Base-by-base conservation (phyloP, 805 yeast species). In the Ascoidea asiatica region DNA sequence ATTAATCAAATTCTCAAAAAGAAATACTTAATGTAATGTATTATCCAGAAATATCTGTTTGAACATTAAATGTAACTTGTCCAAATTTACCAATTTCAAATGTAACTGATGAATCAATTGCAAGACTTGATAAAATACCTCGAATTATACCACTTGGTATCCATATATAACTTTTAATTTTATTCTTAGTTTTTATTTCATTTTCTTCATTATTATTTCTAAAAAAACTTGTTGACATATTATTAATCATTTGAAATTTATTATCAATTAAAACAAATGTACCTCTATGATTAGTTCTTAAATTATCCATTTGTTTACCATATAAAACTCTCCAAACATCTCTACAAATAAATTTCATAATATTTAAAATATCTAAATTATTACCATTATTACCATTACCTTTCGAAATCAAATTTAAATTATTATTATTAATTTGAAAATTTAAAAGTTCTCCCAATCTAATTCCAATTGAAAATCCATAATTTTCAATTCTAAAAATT, bases 331-430 rank as follows among this genome's bases (percentile, higher is more conserved):
- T 78, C 97, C 97, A 92, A 22, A 89, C 81, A 52, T 89, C 97
- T 40, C 95, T 73, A 58, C 97, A 89, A 4, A 92, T 75, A 58
- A 86, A 88, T 62, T 90, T 90, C 86, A 92, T 85, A 37, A 90
- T 73, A 51, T 85, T 89, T 37, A 90, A 62, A 11, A 83, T 69
- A 48, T 84, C 89, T 68, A 56, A 79, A 60, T 58, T 75, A 56
- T 43, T 65, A 52, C 56, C 72, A 53, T 57, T 65, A 54, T 55
- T 67, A 17, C 46, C 48, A 33, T 47, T 45, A 11, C 15, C 35
- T 51, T 61, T 61, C 43, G 60, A 59, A 29, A 66, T 67, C 50
- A 75, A 59, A 45, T 71, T 63, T 15, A 72, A 64, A 39, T 74
- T 73, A 39, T 74, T 69, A 40, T 71, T 63, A 48, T 73, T 66